Conservation (phyloP, 1,139 yeast species). For the Candida neerlandica region DNA sequence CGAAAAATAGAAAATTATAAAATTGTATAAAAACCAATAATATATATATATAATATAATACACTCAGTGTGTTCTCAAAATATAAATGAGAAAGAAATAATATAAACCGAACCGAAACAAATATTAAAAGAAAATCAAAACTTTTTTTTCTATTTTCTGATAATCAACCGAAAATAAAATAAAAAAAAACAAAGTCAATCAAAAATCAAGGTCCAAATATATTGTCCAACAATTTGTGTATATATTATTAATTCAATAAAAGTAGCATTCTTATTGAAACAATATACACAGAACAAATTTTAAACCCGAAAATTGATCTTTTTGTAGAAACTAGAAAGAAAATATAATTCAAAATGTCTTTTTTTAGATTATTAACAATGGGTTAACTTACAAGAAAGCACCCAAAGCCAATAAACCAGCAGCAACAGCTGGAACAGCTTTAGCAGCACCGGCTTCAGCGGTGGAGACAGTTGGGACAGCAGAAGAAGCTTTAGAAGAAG, state of each 20-base stretch:
- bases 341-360: background rate
- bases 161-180: background rate
- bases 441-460: slow-evolving; percentile 17
- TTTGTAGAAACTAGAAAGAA: background rate
- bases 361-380: slow-evolving; percentile 1
- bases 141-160: background rate
- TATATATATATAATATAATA: background rate
- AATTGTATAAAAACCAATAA: background rate
- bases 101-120: background rate
- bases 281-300: background rate
- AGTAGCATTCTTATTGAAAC: background rate
- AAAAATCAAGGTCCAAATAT: background rate
- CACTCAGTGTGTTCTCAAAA: background rate
- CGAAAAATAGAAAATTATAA: too few relatives aligned
- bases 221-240: background rate
- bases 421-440: slow-evolving; percentile 22
- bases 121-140: background rate
- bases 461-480: slow-evolving; percentile 23
- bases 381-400: slow-evolving; percentile 15
- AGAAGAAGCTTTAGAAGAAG: slow-evolving; percentile 28
- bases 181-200: background rate
- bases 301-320: background rate
- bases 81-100: too few relatives aligned
- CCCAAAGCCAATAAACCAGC: slow-evolving; percentile 22
- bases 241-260: background rate